Evolutionary conservation across 331 rosid species (phyloP).

Genomic region (Phaseolus coccineus): DNA sequence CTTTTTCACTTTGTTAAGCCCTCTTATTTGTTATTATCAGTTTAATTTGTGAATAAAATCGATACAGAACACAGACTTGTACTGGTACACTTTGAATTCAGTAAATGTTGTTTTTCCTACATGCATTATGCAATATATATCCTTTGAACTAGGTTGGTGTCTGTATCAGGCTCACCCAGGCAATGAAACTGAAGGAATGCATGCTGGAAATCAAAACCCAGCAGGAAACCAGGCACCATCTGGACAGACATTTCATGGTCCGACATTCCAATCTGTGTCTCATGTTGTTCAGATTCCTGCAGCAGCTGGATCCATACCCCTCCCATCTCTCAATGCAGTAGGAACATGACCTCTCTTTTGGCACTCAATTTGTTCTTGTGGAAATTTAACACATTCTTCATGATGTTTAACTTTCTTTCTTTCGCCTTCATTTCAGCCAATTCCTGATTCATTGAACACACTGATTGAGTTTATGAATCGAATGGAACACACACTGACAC

Average conservation of each 20-base stretch:
- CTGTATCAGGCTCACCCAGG: conserved; percentile 60
- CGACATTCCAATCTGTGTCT: conserved; percentile 70
- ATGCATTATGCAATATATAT: conserved; percentile 23
- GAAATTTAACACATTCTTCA: conserved; percentile 16
- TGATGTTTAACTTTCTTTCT: conserved; percentile 1
- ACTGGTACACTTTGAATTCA: conserved; percentile 11
- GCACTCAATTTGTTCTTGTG: conserved; percentile 34
- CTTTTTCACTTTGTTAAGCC: not conserved
- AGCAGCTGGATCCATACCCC: conserved; percentile 68
- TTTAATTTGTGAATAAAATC: conserved; percentile 32
- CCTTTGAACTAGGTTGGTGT: conserved; percentile 32
- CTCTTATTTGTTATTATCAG: conserved; percentile 24
- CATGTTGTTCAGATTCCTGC: conserved; percentile 75
- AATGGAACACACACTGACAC: conserved; percentile 77
- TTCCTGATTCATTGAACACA: conserved; percentile 83
- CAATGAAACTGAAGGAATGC: conserved; percentile 61
- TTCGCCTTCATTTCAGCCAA: conserved; percentile 68
- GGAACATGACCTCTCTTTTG: conserved; percentile 38
- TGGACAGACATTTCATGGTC: conserved; percentile 71
- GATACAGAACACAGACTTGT: conserved; percentile 31
- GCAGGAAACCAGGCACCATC: conserved; percentile 67
- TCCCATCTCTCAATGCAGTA: conserved; percentile 79
- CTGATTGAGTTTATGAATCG: conserved; percentile 82
- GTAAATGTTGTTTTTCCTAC: conserved; percentile 24
- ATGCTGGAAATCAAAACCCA: conserved; percentile 54